A percentile compares a stretch with the other conserved stretches of the same genome.
phyloP scores from a whole-genome alignment of 148 eudicot genomes.

The Diospyros lotus region DNA sequence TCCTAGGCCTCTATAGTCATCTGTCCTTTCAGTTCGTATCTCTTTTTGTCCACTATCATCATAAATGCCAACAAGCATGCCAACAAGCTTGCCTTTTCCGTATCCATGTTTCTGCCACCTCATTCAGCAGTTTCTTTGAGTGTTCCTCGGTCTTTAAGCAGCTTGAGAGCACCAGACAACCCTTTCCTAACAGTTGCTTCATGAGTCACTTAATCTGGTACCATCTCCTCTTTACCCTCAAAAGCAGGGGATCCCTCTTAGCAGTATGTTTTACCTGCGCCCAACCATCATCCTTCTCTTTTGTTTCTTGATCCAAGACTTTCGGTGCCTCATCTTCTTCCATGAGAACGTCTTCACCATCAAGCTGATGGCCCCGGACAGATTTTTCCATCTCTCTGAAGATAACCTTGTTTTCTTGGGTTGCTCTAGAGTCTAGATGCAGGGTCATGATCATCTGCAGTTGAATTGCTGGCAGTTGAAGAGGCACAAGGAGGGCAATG shows the following conservation, averaged over 20 bases:
- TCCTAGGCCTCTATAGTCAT: constrained; percentile 55
- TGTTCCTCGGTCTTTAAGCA: constrained; percentile 76
- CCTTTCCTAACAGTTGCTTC: constrained; percentile 91
- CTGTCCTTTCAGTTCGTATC: constrained; percentile 83
- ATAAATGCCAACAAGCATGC: constrained; percentile 67
- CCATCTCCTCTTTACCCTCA: constrained; percentile 48
- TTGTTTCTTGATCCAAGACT: constrained; percentile 37
- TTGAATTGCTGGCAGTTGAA: constrained; percentile 31
- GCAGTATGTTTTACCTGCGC: constrained; percentile 46
- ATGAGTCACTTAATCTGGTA: constrained; percentile 72
- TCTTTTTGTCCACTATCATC: constrained; percentile 59
- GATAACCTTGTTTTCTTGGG: constrained; percentile 77
- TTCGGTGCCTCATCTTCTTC: constrained; percentile 80
- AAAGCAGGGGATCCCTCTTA: constrained; percentile 31
- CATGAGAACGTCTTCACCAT: constrained; percentile 87
- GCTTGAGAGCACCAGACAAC: constrained; percentile 63
- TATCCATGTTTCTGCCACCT: constrained; percentile 99
- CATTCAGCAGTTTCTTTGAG: constrained; percentile 88
- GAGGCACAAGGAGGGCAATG: constrained; percentile 59
- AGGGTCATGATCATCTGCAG: constrained; percentile 36
- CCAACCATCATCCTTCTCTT: constrained; percentile 55
- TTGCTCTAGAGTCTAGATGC: constrained; percentile 32
- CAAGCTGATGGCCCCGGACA: constrained; percentile 94
- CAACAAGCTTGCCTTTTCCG: constrained; percentile 93
- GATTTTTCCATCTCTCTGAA: constrained; percentile 99